Base-by-base conservation (phyloP, 2,329 filamentous ascomycete genomes). In the Xylaria sp. region DNA sequence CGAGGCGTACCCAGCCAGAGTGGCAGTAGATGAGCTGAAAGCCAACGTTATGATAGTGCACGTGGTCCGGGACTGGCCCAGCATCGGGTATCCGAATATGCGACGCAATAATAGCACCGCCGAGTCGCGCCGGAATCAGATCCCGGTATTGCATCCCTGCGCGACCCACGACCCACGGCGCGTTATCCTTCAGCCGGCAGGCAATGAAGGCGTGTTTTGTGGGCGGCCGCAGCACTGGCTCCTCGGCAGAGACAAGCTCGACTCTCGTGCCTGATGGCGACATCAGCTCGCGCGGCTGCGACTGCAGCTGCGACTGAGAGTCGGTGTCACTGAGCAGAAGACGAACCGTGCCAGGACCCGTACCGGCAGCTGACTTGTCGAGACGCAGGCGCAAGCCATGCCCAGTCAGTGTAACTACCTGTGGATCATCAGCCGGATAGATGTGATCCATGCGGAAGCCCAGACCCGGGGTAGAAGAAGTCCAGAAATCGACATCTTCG, bases 1-100 rank as follows among this genome's bases (percentile, higher is more conserved):
- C 65, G 37, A 67, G 62, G 6, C 65, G 65, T 37, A 67, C 65
- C 65, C 65, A 67, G 37, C 65, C 65, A 45, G 65, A 59, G 25
- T 65, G 62, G 59, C 65, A 67, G 59, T 61, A 35, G 42, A 67
- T 67, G 38, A 67, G 65, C 65, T 67, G 65, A 52, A 67, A 67
- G 40, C 65, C 65, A 17, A 67, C 60, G 12, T n/a, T 42, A 33
- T 67, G 65, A 33, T 63, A 67, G 52, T 67, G 65, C 45, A 65
- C 63, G 17, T 60, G 45, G 23, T 67, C 65, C 31, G 65, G 46
- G 43, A 67, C 65, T 25, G 65, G 65, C 23, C 65, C 65, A 5
- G 62, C 59, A 25, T 64, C 60, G 9, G 65, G 65, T 31, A 67
- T 65, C 31, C 59, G 53, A 12, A 67, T 67, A 40, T 67, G 65